phyloP scores from a whole-genome alignment of 1,139 yeast species.

The Magnusiomyces magnusii region DNA sequence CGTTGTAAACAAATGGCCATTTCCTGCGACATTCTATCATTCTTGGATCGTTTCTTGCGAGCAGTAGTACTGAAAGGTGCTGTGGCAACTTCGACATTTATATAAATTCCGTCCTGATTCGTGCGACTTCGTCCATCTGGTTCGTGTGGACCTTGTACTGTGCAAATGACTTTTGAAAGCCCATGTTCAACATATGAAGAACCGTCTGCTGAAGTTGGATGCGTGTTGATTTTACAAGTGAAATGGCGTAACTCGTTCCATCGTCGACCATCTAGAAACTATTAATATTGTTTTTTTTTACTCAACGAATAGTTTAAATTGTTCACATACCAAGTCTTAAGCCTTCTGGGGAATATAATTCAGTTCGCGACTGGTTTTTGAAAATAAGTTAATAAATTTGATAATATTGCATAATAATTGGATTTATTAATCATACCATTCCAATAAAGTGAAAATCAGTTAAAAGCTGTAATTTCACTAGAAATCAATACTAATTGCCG shows the following conservation, averaged over 20 bases:
- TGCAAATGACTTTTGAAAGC: constrained; percentile 77
- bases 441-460: too few species aligned
- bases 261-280: constrained; percentile 66
- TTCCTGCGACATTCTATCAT: constrained; percentile 56
- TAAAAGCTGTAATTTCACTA: too few species aligned
- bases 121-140: constrained; percentile 45
- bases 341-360: constrained; percentile 91
- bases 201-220: constrained; percentile 84
- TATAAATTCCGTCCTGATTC: constrained; percentile 42
- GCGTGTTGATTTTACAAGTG: constrained; percentile 75
- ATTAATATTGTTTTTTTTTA: not conserved
- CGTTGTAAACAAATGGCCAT: constrained; percentile 65
- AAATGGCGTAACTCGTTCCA: constrained; percentile 89
- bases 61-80: constrained; percentile 77
- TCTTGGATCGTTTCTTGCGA: constrained; percentile 44
- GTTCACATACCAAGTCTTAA: constrained; percentile 47
- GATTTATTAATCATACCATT: not conserved
- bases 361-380: constrained; percentile 49
- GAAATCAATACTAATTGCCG: too few species aligned
- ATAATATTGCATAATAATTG: not conserved
- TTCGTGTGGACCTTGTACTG: constrained; percentile 86
- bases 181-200: constrained; percentile 92
- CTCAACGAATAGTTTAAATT: too few species aligned
- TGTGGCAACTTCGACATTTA: constrained; percentile 52
- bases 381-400: not conserved